A percentile compares a stretch with the other conserved stretches of the same genome.
phyloP scores from a whole-genome alignment of 1,139 yeast species.

The Suhomyces yuchorum region DNA sequence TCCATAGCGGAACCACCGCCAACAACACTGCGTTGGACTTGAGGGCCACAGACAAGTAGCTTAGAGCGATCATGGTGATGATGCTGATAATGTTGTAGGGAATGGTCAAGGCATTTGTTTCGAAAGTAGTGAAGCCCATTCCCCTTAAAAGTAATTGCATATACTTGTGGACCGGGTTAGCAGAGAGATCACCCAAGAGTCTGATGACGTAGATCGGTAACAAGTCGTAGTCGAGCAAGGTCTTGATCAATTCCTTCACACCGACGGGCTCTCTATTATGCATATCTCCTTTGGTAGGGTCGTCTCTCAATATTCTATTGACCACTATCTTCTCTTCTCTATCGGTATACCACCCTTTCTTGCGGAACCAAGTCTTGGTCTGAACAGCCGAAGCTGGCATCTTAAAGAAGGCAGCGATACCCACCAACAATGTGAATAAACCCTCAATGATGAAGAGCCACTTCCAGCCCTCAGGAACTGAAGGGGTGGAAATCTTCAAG shows the following conservation, averaged over 20 bases:
- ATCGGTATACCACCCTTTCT: constrained; percentile 41
- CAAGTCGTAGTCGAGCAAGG: constrained; percentile 28
- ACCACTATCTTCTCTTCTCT: constrained; percentile 38
- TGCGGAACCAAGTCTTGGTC: constrained; percentile 28
- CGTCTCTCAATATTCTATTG: constrained; percentile 34
- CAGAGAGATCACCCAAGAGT: constrained; percentile 19
- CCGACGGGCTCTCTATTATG: constrained; percentile 34
- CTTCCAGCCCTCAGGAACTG: constrained; percentile 30
- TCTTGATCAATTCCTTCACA: constrained; percentile 21
- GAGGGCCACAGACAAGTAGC: constrained; percentile 16
- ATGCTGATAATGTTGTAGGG: constrained; percentile 21
- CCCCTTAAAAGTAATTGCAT: constrained; percentile 19
- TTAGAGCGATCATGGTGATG: constrained; percentile 18
- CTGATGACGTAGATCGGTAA: constrained; percentile 26
- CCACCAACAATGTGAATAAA: constrained; percentile 30
- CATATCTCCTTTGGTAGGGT: constrained; percentile 39
- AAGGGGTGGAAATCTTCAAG: constrained; percentile 21
- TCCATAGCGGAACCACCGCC: constrained; percentile 17
- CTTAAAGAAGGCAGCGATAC: constrained; percentile 31
- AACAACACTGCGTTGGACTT: constrained; percentile 18
- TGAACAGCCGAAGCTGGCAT: constrained; percentile 40
- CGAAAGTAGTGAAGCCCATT: constrained; percentile 24
- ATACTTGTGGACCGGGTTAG: constrained; percentile 19
- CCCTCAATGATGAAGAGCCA: constrained; percentile 43
- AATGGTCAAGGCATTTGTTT: constrained; percentile 24